Base-by-base conservation (phyloP, 371 early-diverging fungal species). In the Lichtheimia ornata region DNA sequence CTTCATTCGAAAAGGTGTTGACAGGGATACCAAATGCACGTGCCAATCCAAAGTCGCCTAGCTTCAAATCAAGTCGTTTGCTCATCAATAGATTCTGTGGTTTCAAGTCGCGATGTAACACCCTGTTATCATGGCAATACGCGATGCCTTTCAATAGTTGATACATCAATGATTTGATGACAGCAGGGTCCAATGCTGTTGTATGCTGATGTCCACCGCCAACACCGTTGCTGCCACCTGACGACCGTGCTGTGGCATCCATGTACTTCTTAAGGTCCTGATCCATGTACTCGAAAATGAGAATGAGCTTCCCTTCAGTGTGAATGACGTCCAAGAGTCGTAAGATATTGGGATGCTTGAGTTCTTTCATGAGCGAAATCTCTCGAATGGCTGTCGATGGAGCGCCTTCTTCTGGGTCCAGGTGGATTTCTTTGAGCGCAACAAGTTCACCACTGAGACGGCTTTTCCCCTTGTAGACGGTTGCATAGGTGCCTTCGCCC, bases 401-500 rank as follows among this genome's bases (percentile, higher is more conserved):
- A 49, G 97, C 94, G 27, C 95, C 94, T 77, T 97, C 97, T 70
- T 97, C 96, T 30, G 91, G 86, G 67, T 93, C 92, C 27, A 94
- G 77, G 47, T 90, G 82, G 44, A 99, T 97, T 76, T 98, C 95
- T 77, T 99, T 99, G 28, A 99, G 79, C 1, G 99, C 99, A 5
- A 99, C 97, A 20, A 95, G 88, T 63, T 94, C 95, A 47, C 91
- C 91, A 30, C 92, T 93, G 13, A 86, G 74, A 66, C 88, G 86
- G 66, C 89, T 91, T 77, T 90, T 86, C 63, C 97, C 99, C 83
- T 97, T 99, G 86, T 91, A 99, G n/a, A 99, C 99, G 6, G 93
- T 96, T 22, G 98, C 99, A 70, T 99, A 99, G 30, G 99, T 99
- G 41, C 99, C 99, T 82, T 98, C 98, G 45, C 98, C 98, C 56